A percentile compares a stretch with the other conserved stretches of the same genome.
These are phyloP conservation scores for Suhomyces bribrorum DNA, from an alignment of 1,139 yeast genomes.

Conservation along the genomic window DNA sequence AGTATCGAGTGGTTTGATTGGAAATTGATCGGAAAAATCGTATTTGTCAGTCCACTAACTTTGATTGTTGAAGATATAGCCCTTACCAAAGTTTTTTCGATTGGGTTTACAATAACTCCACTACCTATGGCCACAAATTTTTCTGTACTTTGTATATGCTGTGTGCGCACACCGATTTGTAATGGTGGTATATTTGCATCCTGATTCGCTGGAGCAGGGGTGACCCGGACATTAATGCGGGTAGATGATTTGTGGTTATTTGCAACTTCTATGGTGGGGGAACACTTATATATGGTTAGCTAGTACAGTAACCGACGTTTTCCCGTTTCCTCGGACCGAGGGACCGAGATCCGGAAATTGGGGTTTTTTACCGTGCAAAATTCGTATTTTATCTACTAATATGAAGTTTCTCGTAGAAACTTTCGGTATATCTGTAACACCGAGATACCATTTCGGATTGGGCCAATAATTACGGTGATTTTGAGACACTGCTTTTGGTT, in stretches of 20 bases:
- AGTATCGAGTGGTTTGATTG: not conserved
- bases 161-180: slow-evolving; percentile 14
- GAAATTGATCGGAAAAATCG: not conserved
- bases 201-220: slow-evolving; percentile 34
- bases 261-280: not conserved
- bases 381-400: too few relatives aligned
- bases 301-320: too few relatives aligned
- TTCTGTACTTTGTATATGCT: slow-evolving; percentile 10
- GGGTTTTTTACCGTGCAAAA: too few relatives aligned
- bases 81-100: slow-evolving; percentile 2
- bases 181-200: slow-evolving; percentile 25
- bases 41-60: slow-evolving; percentile 2
- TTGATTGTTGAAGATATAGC: slow-evolving; percentile 1
- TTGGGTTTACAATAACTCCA: slow-evolving; percentile 10
- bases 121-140: slow-evolving; percentile 15
- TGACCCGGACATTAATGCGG: slow-evolving; percentile 11
- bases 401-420: too few relatives aligned
- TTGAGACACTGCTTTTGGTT: too few relatives aligned
- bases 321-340: too few relatives aligned
- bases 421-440: too few relatives aligned
- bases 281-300: not conserved
- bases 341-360: too few relatives aligned
- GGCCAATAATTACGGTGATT: too few relatives aligned
- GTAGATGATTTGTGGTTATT: not conserved
- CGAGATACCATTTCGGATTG: too few relatives aligned